A percentile compares a stretch with the other conserved stretches of the same genome.
Evolutionary conservation across 1,284 basidiomycete species (phyloP).

Genomic region (Takashimella tepidaria): DNA sequence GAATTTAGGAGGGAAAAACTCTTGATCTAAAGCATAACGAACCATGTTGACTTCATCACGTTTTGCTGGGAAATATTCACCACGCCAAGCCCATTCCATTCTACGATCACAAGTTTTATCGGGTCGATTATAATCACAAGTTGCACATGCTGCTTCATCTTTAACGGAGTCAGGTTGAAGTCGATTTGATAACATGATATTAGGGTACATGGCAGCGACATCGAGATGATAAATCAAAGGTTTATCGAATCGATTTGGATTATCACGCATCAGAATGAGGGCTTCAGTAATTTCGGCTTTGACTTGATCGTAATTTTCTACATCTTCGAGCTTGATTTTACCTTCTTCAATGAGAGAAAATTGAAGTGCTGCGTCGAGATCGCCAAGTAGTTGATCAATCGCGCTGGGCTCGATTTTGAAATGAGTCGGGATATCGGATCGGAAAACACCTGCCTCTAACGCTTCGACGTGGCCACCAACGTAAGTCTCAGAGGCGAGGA

Average conservation of each 20-base stretch:
- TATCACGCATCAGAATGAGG: conserved; percentile 86
- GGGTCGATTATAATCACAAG: conserved; percentile 96
- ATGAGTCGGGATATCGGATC: conserved; percentile 89
- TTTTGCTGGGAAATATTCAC: conserved; percentile 97
- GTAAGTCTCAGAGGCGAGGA: conserved; percentile 95
- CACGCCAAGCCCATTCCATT: conserved; percentile 98
- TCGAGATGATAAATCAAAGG: conserved; percentile 99
- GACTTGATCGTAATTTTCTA: conserved; percentile 95
- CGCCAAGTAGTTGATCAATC: conserved; percentile 87
- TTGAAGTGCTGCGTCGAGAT: conserved; percentile 82
- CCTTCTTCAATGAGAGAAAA: conserved; percentile 91
- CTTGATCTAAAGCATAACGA: conserved; percentile 90
- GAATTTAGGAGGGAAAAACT: conserved; percentile 78
- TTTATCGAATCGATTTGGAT: conserved; percentile 79
- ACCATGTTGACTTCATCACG: conserved; percentile 99
- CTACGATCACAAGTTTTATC: conserved; percentile 92
- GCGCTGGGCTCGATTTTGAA: conserved; percentile 92
- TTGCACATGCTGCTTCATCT: conserved; percentile 92
- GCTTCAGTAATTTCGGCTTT: conserved; percentile 70
- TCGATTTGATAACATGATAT: conserved; percentile 99
- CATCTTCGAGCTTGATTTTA: conserved; percentile 68
- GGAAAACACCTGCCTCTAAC: conserved; percentile 95
- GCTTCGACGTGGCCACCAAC: conserved; percentile 99
- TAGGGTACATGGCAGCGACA: conserved; percentile 99
- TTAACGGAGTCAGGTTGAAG: conserved; percentile 98